Conservation (phyloP, 108 stramenopile species). For the Bacterosira constricta region DNA sequence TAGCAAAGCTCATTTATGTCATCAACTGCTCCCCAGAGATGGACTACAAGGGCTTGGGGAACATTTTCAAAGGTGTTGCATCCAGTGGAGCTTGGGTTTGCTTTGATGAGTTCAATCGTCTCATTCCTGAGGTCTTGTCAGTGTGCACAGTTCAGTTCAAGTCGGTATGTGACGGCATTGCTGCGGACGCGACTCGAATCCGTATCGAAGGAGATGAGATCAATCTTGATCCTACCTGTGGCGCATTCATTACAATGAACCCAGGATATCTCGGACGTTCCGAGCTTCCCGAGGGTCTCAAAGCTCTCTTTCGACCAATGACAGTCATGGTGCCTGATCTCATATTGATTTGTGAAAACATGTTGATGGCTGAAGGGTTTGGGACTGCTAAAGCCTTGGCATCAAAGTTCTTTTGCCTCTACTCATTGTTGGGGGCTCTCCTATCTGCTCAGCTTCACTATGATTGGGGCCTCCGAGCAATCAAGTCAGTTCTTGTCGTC, state of each 20-base stretch:
- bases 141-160: constrained; percentile 88
- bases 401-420: constrained; percentile 75
- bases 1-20: constrained; percentile 82
- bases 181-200: constrained; percentile 65
- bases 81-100: constrained; percentile 77
- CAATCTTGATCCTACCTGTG: constrained; percentile 62
- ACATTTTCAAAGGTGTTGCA: constrained; percentile 77
- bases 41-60: constrained; percentile 74
- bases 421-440: constrained; percentile 60
- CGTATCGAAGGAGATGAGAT: constrained; percentile 67
- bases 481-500: constrained; percentile 76
- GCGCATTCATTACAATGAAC: constrained; percentile 84
- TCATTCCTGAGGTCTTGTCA: constrained; percentile 79
- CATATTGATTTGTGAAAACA: constrained; percentile 78
- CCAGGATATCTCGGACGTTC: constrained; percentile 78
- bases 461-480: constrained; percentile 80
- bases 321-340: constrained; percentile 83
- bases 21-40: constrained; percentile 87
- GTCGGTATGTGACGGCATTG: constrained; percentile 83
- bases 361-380: constrained; percentile 82
- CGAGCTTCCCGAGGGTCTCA: constrained; percentile 77
- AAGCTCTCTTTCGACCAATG: constrained; percentile 79
- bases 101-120: constrained; percentile 85
- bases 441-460: constrained; percentile 77
- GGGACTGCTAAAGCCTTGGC: constrained; percentile 62